Conservation (phyloP, 805 yeast genomes). For the Cyberlindnera maritima region DNA sequence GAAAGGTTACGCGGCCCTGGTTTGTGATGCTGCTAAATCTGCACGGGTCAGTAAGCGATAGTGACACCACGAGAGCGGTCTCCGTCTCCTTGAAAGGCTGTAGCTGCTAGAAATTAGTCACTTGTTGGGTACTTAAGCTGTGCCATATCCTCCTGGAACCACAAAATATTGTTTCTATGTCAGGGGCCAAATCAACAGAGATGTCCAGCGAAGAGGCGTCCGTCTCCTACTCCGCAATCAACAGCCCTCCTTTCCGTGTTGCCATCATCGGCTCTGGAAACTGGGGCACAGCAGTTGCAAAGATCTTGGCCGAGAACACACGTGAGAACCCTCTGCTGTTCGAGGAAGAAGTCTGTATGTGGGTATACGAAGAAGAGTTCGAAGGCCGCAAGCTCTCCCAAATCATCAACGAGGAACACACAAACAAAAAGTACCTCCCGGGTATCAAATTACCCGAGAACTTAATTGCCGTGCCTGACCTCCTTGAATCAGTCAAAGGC, state of each 20-base stretch:
- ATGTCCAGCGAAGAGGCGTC: slow-evolving; percentile 8
- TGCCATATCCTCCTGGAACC: background rate
- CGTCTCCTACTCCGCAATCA: slow-evolving; percentile 19
- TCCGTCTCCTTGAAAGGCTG: background rate
- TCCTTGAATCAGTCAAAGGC: slow-evolving; percentile 65
- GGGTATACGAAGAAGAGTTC: slow-evolving; percentile 84
- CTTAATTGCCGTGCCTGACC: slow-evolving; percentile 78
- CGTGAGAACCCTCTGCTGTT: slow-evolving; percentile 67
- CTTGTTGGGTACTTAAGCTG: background rate
- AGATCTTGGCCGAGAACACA: slow-evolving; percentile 86
- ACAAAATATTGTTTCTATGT: background rate
- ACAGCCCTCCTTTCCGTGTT: slow-evolving; percentile 44
- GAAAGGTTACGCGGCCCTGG: too few species aligned
- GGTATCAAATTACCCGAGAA: slow-evolving; percentile 77
- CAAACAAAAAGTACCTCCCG: slow-evolving; percentile 89
- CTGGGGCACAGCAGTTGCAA: slow-evolving; percentile 97
- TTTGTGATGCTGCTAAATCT: background rate
- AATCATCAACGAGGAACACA: slow-evolving; percentile 82
- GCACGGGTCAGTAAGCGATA: background rate
- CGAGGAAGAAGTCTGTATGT: slow-evolving; percentile 74
- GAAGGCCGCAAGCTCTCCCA: slow-evolving; percentile 79
- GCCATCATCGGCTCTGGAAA: slow-evolving; percentile 94
- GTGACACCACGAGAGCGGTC: background rate
- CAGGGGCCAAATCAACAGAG: background rate
- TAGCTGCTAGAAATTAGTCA: background rate